phyloP scores from a whole-genome alignment of 1,284 basidiomycete genomes.

The Ceratobasidium sp. region DNA sequence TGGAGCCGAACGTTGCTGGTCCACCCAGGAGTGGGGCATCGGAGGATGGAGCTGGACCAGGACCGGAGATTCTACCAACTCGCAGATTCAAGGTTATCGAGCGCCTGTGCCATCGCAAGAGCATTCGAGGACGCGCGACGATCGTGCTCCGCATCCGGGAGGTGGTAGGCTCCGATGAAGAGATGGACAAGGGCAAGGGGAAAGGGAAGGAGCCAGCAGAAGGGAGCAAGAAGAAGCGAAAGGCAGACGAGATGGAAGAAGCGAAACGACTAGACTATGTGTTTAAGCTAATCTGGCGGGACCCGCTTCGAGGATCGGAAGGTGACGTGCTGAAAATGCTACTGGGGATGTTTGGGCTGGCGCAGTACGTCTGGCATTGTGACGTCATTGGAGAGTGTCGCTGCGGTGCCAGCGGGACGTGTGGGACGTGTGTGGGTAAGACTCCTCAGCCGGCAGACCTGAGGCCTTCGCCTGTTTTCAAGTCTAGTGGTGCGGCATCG shows the following conservation, averaged over 20 bases:
- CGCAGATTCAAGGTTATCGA: conserved; percentile 26
- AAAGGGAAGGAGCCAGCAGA: neutral
- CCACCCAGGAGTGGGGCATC: neutral
- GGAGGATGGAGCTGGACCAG: neutral
- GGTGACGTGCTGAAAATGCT: neutral
- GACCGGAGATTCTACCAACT: neutral
- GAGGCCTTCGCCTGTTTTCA: too few species aligned
- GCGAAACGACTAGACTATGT: conserved; percentile 1
- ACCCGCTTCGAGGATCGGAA: conserved; percentile 6
- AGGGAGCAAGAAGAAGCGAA: neutral
- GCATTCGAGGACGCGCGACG: conserved; percentile 23
- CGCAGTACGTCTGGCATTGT: conserved; percentile 29
- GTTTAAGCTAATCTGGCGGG: conserved; percentile 33
- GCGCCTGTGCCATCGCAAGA: conserved; percentile 15
- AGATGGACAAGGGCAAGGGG: neutral
- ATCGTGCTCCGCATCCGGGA: conserved; percentile 18
- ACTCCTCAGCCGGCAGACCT: neutral
- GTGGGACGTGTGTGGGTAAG: neutral
- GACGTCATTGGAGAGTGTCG: conserved; percentile 11
- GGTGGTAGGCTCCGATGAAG: neutral
- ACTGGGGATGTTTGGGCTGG: conserved; percentile 21
- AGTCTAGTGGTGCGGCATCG: too few species aligned
- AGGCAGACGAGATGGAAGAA: neutral
- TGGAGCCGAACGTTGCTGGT: conserved; percentile 1
- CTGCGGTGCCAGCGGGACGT: neutral